Evolutionary conservation across 1,284 basidiomycete genomes (phyloP).

Genomic region (Cerrena zonata): DNA sequence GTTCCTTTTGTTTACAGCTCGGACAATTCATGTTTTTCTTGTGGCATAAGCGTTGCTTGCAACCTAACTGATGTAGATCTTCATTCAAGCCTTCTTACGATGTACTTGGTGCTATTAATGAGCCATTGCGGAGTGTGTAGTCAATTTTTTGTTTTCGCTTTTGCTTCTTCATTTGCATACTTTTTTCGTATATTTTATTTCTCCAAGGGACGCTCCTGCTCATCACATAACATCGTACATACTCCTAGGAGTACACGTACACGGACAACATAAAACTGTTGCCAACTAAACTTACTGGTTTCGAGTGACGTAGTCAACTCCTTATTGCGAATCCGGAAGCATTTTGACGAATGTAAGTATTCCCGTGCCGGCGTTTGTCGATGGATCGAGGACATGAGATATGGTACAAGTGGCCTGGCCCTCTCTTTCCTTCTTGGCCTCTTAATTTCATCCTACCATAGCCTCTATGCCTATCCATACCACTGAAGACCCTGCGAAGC

Average conservation of each 20-base stretch:
- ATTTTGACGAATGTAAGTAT: no score
- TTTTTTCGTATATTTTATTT: background rate
- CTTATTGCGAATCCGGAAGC: no score
- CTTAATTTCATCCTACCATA: background rate
- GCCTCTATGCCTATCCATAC: slow-evolving; percentile 29
- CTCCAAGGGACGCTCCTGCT: background rate
- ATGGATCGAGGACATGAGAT: no score
- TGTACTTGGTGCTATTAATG: background rate
- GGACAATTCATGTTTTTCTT: background rate
- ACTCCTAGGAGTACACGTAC: background rate
- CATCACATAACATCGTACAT: background rate
- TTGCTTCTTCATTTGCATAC: background rate
- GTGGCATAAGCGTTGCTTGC: background rate
- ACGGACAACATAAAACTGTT: background rate
- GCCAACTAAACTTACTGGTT: background rate
- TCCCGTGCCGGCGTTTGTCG: no score
- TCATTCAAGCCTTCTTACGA: background rate
- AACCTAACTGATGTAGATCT: background rate
- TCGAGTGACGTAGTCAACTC: no score
- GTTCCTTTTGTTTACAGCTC: background rate
- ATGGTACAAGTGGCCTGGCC: no score
- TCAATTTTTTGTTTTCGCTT: background rate
- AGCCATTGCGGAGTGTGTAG: background rate
- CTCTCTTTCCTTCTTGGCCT: no score
- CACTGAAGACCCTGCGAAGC: slow-evolving; percentile 29